Base-by-base conservation (phyloP, 371 early-diverging fungal genomes). In the Amoeboaphelidium occidentale region DNA sequence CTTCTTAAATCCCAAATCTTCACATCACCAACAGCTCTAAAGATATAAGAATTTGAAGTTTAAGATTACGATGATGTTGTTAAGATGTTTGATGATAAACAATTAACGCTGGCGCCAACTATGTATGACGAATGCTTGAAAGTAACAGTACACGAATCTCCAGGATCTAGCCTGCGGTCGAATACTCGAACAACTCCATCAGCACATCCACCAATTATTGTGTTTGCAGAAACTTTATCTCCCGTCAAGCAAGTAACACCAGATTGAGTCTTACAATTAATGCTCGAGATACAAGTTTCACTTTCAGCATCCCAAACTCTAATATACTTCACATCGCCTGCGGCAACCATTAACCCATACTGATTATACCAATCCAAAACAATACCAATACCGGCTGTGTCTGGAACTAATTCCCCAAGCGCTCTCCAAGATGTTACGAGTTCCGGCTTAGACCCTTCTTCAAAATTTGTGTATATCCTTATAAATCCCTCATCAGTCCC, bases 261-360 rank as follows among this genome's bases (percentile, higher is more conserved):
- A 21, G 74, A 65, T 12, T 64, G 63, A 20, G 64, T 61, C 0
- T 27, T 22, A 23, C 14, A 25, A 32, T 13, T 21, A 57, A 58
- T 57, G 67, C 77, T 78, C 55, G 68, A 73, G 12, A 77, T 62
- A 26, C 77, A 73, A 27, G 75, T 54, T 56, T 85, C 85, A 44
- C 75, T 70, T 22, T 77, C 75, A 2, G 78, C 79, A 65, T 84
- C 83, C 89, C 89, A 88, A 1, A 85, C 69, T 43, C 75, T 67
- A 48, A 85, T 76, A 21, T 68, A 55, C 10, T 70, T 63, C 2
- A 73, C 65, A 57, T 79, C 83, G 4, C 89, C 86, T 23, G 76
- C 75, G 12, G 75, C 75, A 25, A 79, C 60, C 1, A 85, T 57
- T 1, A 63, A 56, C 4, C 84, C 85, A 20, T 70, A 60, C 22